phyloP scores from a whole-genome alignment of 2,329 filamentous ascomycete genomes.

The Chaetomium olivaceum region DNA sequence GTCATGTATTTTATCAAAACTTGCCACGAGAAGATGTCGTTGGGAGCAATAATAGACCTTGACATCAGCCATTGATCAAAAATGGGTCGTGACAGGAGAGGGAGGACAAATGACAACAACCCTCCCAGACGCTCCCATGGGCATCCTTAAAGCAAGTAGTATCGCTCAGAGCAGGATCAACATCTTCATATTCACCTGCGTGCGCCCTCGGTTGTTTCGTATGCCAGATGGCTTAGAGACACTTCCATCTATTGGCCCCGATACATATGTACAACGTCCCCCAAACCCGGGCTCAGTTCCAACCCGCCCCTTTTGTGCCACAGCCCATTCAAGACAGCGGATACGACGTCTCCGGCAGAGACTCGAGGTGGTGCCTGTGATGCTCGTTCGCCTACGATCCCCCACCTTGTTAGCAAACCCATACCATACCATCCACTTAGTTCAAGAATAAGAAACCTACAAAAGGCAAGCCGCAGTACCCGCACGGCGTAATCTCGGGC shows the following conservation, averaged over 20 bases:
- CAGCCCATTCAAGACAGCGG: constrained; percentile 56
- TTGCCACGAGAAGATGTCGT: background rate
- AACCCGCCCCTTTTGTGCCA: background rate
- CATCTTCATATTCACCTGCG: background rate
- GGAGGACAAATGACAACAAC: background rate
- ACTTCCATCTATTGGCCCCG: constrained; percentile 15
- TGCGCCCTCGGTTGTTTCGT: background rate
- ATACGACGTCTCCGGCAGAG: constrained; percentile 77
- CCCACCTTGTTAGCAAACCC: background rate
- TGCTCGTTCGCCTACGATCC: constrained; percentile 79
- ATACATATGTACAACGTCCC: constrained; percentile 19
- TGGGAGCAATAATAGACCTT: background rate
- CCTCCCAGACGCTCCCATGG: background rate
- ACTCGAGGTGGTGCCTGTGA: constrained; percentile 80
- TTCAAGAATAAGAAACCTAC: constrained; percentile 56
- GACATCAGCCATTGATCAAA: background rate
- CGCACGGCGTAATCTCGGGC: constrained; percentile 86
- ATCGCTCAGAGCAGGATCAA: background rate
- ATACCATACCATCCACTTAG: background rate
- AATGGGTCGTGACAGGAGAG: background rate
- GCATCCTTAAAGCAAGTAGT: background rate
- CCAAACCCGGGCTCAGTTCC: background rate
- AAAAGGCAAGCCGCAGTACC: constrained; percentile 90
- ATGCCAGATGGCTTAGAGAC: background rate
- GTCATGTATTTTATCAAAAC: background rate